Percentiles rank a stretch among this genome's conserved stretches.
These are phyloP conservation scores for Septoria linicola DNA, from an alignment of 2,329 filamentous ascomycete genomes.

Conservation along the genomic window DNA sequence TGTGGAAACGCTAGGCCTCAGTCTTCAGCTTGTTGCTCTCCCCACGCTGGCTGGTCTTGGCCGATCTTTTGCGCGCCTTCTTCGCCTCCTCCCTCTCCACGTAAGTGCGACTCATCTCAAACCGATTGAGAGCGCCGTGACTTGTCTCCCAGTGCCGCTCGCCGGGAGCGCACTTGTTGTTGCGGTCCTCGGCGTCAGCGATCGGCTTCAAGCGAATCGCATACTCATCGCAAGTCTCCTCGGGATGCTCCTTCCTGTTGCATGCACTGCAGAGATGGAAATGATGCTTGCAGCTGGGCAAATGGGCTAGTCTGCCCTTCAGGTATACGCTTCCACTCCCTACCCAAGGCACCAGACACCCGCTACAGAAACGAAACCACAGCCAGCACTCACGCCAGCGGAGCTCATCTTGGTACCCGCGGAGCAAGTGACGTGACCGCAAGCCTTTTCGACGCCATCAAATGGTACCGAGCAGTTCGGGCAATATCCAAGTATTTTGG, in stretches of 20 bases:
- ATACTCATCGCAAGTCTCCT: background rate
- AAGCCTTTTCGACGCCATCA: conserved; percentile 4
- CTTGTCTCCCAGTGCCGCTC: conserved; percentile 9
- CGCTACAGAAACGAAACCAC: conserved; percentile 22
- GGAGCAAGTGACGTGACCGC: conserved; percentile 12
- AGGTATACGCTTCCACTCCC: conserved; percentile 16
- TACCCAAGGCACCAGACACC: conserved; percentile 20
- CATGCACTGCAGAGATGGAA: conserved; percentile 1
- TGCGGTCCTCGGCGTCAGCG: background rate
- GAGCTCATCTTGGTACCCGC: background rate
- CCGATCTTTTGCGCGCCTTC: background rate
- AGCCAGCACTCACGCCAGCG: conserved; percentile 5
- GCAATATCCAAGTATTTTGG: background rate
- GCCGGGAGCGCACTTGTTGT: conserved; percentile 2
- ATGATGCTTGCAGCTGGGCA: conserved; percentile 1
- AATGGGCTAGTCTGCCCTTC: background rate
- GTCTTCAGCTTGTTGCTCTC: too few relatives aligned
- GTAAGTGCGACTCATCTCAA: conserved; percentile 4
- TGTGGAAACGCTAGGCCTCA: too few relatives aligned
- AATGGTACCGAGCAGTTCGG: conserved; percentile 1
- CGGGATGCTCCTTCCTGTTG: conserved; percentile 1
- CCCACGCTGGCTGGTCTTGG: too few relatives aligned
- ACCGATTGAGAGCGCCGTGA: conserved; percentile 4
- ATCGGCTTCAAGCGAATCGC: background rate
- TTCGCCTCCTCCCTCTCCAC: background rate